phyloP scores from a whole-genome alignment of 2,329 filamentous ascomycete species.

The Fusarium pseudocircinatum region DNA sequence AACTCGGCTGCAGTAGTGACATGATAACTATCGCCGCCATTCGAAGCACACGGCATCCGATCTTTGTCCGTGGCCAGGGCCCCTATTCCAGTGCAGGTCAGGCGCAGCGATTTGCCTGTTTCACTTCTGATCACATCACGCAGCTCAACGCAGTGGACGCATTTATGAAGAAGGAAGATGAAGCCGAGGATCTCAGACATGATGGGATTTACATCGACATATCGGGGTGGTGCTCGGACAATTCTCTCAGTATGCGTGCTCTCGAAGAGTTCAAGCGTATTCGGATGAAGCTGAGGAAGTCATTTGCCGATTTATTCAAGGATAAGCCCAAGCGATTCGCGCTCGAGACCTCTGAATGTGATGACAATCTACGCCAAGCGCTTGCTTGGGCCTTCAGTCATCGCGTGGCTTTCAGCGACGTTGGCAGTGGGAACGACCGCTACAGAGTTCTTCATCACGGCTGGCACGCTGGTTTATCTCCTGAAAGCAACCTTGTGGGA shows the following conservation, averaged over 20 bases:
- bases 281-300: background rate
- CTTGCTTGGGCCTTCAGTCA: constrained; percentile 80
- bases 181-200: background rate
- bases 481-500: constrained; percentile 86
- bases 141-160: background rate
- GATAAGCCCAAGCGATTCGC: background rate
- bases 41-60: background rate
- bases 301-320: background rate
- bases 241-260: background rate
- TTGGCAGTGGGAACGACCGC: constrained; percentile 78
- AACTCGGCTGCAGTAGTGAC: background rate
- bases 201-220: background rate
- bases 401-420: constrained; percentile 88
- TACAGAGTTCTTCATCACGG: constrained; percentile 89
- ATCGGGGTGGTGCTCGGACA: background rate
- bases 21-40: background rate
- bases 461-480: constrained; percentile 93
- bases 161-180: background rate
- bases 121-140: background rate
- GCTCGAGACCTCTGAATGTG: background rate
- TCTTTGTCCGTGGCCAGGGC: background rate
- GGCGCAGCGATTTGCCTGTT: background rate
- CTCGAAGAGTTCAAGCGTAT: background rate
- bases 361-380: constrained; percentile 2
- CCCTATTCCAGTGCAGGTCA: background rate